Evolutionary conservation across 306 rosid genomes (phyloP).

Genomic region (Astragalus glycyphyllos): DNA sequence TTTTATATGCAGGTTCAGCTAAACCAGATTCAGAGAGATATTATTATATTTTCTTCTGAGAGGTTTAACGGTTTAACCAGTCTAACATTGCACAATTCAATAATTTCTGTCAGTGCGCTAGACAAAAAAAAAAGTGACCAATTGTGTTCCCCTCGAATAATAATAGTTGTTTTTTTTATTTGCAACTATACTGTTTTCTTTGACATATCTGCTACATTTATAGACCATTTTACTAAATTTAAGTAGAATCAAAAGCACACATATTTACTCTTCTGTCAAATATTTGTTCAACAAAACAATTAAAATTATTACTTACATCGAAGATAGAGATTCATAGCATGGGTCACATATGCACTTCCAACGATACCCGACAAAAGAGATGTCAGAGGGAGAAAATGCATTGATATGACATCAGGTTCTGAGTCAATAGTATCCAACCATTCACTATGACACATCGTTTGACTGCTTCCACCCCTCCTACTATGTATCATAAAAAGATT

Average conservation of each 20-base stretch:
- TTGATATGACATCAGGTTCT: slow-evolving; percentile 79
- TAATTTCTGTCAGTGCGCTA: background rate
- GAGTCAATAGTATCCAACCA: slow-evolving; percentile 79
- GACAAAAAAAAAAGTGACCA: slow-evolving; percentile 1
- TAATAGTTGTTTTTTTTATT: background rate
- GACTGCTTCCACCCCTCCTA: slow-evolving; percentile 79
- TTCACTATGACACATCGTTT: slow-evolving; percentile 61
- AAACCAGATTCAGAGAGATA: slow-evolving; percentile 29
- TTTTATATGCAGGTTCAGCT: slow-evolving; percentile 19
- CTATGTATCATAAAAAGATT: slow-evolving; percentile 58
- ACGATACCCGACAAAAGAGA: slow-evolving; percentile 74
- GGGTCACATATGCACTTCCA: slow-evolving; percentile 83
- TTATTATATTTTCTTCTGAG: background rate
- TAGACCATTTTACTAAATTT: slow-evolving; percentile 22
- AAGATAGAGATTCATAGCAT: slow-evolving; percentile 88
- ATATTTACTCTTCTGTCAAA: slow-evolving; percentile 2
- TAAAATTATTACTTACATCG: slow-evolving; percentile 55
- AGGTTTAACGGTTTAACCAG: background rate
- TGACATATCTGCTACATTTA: background rate
- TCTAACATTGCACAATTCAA: background rate
- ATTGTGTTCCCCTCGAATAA: slow-evolving; percentile 7
- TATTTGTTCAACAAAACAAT: slow-evolving; percentile 30
- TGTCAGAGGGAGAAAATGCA: slow-evolving; percentile 81
- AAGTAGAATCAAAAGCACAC: slow-evolving; percentile 3
- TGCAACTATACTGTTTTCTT: background rate